Evolutionary conservation across 495 filamentous ascomycete species (phyloP), one percentile per base, ranked within the genome.

Genomic region (Podospora conica): DNA sequence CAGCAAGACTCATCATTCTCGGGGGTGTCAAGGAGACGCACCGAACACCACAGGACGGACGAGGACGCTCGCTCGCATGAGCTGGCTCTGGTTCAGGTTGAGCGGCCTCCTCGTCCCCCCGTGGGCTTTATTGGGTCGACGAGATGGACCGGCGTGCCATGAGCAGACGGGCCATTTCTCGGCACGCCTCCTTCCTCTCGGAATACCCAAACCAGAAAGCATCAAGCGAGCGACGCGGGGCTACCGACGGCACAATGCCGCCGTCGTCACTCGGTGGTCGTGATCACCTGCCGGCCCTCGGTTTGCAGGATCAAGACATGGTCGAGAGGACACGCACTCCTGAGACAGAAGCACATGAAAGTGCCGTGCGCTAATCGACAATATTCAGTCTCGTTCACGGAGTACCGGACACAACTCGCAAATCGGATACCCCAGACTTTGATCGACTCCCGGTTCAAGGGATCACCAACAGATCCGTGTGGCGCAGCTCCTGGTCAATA

Each of bases 151-250:
- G n/a, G 25, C 29, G 59, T n/a, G 59, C n/a, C 59, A 4, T 53
- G 28, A 9, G 28, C 21, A 53, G 25, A 24, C 61, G 61, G 61
- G 61, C 61, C 61, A 24, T 55, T n/a, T n/a, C 54, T 63, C 61
- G 61, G 61, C 48, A 6, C 27, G 9, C 33, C 59, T 61, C 24
- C 24, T 61, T 40, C 31, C 28, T 11, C 24, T n/a, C 58, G 23
- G 22, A n/a, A 55, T 10, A 63, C 48, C 48, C 15, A 33, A 55
- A 28, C 40, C 18, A 48, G 40, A 48, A 3, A 10, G 29, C 10
- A 31, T 31, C 40, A 9, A 31, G 29, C 15, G 5, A 11, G 18
- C 40, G n/a, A 48, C 18, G 29, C 29, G 10, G 24, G 61, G 61
- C 61, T 63, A 63, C 53, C 29, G 23, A 18, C 48, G 61, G 61